These are phyloP conservation scores for Alternaria atra DNA, from an alignment of 2,329 filamentous ascomycete genomes.

Conservation along the genomic window DNA sequence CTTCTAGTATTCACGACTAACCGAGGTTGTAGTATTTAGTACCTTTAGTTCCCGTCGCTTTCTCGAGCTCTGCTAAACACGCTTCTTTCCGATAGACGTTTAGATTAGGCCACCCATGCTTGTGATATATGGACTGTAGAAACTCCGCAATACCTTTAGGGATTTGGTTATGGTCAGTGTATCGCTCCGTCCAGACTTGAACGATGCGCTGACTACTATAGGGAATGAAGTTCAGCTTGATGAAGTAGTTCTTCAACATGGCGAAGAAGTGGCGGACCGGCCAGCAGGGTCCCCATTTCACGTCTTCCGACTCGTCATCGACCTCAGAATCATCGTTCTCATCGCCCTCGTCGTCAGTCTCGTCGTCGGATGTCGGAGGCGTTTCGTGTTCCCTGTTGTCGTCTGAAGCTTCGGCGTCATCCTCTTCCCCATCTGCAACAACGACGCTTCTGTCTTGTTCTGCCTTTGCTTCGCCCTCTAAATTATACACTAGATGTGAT, in stretches of 20 bases:
- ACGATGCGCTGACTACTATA: not conserved
- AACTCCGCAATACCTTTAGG: not conserved
- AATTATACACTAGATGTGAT: not conserved
- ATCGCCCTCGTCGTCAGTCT: not conserved
- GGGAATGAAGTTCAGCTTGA: not conserved
- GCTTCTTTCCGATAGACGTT: slow-evolving; percentile 1
- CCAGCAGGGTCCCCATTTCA: not conserved
- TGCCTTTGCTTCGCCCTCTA: not conserved
- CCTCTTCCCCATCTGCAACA: not conserved
- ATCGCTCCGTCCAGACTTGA: not conserved
- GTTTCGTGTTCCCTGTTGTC: not conserved
- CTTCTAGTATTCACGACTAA: not conserved
- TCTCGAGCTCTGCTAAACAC: not conserved
- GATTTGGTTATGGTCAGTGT: not conserved
- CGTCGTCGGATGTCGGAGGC: not conserved
- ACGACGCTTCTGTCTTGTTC: not conserved
- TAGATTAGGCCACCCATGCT: not conserved
- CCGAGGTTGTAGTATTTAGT: not conserved
- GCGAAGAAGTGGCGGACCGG: not conserved
- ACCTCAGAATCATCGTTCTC: not conserved
- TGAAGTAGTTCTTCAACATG: not conserved
- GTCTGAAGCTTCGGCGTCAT: not conserved
- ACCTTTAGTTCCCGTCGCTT: not conserved
- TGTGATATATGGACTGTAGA: not conserved
- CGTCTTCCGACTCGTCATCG: not conserved